Evolutionary conservation across 768 basidiomycete genomes (phyloP), one percentile per base, ranked within the genome.

Genomic region (Cubamyces lactineus): DNA sequence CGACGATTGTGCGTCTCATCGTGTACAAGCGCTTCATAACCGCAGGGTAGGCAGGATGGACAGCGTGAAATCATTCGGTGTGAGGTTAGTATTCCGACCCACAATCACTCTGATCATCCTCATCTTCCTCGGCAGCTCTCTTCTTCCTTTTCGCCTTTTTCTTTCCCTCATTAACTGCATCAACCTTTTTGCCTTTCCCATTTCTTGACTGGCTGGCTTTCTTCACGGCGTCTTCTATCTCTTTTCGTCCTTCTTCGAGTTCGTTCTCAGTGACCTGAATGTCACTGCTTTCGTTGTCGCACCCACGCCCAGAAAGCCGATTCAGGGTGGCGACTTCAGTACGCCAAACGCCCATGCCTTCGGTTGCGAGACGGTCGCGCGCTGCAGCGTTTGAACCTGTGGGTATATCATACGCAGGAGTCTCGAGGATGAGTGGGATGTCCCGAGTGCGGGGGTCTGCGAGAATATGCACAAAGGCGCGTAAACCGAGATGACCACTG

Each of bases 341-440:
- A n/a, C 78, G 79, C 90, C 92, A 94, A 0, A 89, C 82, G 13
- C 82, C 84, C 23, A 81, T 82, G 17, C 79, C 75, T 58, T 59
- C 67, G n/a, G 57, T 53, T 30, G 48, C 48, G 45, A 62, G 39
- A 49, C 61, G 53, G n/a, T 57, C 53, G 4, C 54, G 51, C 2
- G 47, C 48, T 5, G 39, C 56, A 2, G 57, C 50, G 30, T 58
- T 51, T n/a, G 53, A 34, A n/a, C 62, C 26, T 26, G 61, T 34
- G 9, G 63, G 63, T 2, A 57, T 50, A 54, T 91, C 92, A 64
- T 86, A 85, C 26, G 81, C 82, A 0, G 90, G 91, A 0, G 94
- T 94, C 70, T 96, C 93, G 15, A 94, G 80, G 34, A 96, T 85
- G 39, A 96, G 80, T 1, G 92, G 92, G 38, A 94, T 87, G 47